A percentile compares a stretch with the other conserved stretches of the same genome.
These are phyloP conservation scores for Sindora glabra DNA, from an alignment of 306 rosid genomes.

Conservation along the genomic window DNA sequence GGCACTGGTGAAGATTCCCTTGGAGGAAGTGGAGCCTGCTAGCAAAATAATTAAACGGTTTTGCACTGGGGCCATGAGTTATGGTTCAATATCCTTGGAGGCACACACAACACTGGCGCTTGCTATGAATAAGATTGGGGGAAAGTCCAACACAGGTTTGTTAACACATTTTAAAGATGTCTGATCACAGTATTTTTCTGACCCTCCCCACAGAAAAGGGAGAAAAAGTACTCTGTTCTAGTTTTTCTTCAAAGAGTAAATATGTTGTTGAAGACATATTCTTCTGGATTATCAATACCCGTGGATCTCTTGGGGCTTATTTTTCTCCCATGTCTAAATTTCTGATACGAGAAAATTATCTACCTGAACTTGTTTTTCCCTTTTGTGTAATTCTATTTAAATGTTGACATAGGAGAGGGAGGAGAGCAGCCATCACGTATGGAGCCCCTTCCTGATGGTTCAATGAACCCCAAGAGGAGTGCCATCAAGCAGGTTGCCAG, in stretches of 20 bases:
- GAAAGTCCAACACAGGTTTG: constrained; percentile 97
- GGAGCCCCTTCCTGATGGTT: constrained; percentile 91
- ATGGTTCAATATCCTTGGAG: constrained; percentile 96
- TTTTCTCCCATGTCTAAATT: neutral
- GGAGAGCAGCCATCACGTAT: constrained; percentile 99
- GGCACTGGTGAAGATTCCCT: constrained; percentile 41
- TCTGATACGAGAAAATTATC: neutral
- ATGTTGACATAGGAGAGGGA: constrained; percentile 73
- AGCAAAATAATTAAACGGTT: constrained; percentile 90
- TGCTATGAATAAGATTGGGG: constrained; percentile 94
- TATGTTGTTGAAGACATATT: no score
- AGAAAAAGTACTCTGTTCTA: neutral
- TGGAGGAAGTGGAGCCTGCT: constrained; percentile 93
- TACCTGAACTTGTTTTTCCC: neutral
- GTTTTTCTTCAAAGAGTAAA: neutral
- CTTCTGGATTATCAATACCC: no score
- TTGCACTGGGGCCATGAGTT: constrained; percentile 99
- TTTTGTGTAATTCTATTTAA: constrained; percentile 6
- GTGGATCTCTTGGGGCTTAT: neutral
- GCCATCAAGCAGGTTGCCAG: constrained; percentile 97
- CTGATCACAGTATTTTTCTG: neutral
- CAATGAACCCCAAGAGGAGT: constrained; percentile 91
- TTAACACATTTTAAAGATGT: neutral
- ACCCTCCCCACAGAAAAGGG: neutral
- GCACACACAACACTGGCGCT: constrained; percentile 85